Conservation (phyloP, 2,329 filamentous ascomycete genomes). For the Alternaria conjuncta region DNA sequence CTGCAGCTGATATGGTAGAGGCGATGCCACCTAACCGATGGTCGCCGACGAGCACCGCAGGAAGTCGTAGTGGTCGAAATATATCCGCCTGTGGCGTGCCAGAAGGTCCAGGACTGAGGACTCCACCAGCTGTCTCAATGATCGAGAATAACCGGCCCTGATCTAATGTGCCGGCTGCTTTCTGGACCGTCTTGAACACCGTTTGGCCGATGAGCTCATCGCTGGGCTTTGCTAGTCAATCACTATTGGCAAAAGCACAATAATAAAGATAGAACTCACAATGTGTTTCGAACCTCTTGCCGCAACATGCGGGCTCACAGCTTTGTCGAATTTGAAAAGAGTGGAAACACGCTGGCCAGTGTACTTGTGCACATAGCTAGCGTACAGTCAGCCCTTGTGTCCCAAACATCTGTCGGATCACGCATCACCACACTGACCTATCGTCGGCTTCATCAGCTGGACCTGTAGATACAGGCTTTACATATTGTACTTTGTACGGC, state of each 20-base stretch:
- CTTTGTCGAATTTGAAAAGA: constrained; percentile 74
- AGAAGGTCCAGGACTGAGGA: constrained; percentile 78
- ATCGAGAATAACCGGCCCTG: constrained; percentile 56
- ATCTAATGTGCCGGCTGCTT: constrained; percentile 13
- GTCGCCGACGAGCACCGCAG: constrained; percentile 77
- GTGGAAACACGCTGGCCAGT: constrained; percentile 63
- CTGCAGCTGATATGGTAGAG: constrained; percentile 78
- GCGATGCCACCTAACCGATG: constrained; percentile 79
- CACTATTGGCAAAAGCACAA: background rate
- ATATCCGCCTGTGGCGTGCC: constrained; percentile 79
- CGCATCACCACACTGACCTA: constrained; percentile 53
- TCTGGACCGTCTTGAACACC: constrained; percentile 21
- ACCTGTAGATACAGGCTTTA: constrained; percentile 86
- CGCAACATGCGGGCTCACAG: constrained; percentile 80
- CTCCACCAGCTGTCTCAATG: constrained; percentile 82
- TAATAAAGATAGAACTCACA: constrained; percentile 18
- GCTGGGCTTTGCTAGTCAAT: constrained; percentile 27
- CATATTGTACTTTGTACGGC: constrained; percentile 61
- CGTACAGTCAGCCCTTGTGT: background rate
- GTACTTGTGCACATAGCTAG: constrained; percentile 68
- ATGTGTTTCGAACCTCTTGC: constrained; percentile 51
- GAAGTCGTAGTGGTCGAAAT: constrained; percentile 75
- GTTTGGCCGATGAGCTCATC: constrained; percentile 29
- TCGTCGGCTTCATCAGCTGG: constrained; percentile 73
- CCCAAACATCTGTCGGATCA: background rate